Conservation (phyloP, 2,329 filamentous ascomycete species). For the Neonectria coccinea region DNA sequence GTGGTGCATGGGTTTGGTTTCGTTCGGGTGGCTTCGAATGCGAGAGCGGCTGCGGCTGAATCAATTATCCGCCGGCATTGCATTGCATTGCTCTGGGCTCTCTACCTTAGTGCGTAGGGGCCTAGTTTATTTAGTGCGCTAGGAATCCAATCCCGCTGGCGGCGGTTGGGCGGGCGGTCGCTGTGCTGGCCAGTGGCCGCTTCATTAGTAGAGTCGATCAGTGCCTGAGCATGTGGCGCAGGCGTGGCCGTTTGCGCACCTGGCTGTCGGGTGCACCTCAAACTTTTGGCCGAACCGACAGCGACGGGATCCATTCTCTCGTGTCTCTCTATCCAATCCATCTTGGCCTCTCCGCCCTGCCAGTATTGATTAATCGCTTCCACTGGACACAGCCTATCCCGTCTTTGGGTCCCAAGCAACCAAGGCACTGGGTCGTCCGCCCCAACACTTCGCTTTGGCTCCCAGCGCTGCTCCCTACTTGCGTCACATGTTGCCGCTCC, state of each 20-base stretch:
- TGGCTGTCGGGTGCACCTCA: slow-evolving; percentile 14
- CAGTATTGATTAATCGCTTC: slow-evolving; percentile 27
- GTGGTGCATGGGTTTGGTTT: not conserved
- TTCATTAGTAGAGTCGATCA: too few species aligned
- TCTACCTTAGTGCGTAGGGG: not conserved
- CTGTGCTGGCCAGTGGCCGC: not conserved
- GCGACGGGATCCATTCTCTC: slow-evolving; percentile 4
- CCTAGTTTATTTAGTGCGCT: not conserved
- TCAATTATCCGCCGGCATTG: slow-evolving; percentile 28
- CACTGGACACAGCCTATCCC: not conserved
- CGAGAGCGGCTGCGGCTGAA: slow-evolving; percentile 30
- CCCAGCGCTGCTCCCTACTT: not conserved
- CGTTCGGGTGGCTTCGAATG: not conserved
- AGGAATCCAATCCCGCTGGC: slow-evolving; percentile 1
- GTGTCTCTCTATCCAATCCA: slow-evolving; percentile 5
- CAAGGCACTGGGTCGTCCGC: not conserved
- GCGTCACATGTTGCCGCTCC: slow-evolving; percentile 26
- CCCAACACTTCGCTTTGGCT: not conserved
- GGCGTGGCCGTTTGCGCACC: slow-evolving; percentile 14
- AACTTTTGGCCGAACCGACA: slow-evolving; percentile 18
- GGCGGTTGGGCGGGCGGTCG: not conserved
- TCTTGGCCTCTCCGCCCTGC: slow-evolving; percentile 34
- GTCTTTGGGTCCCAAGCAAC: not conserved
- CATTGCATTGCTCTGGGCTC: too few species aligned
- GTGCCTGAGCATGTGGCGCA: slow-evolving; percentile 15